These are phyloP conservation scores for Mycosarcoma mackinlayi DNA, from an alignment of 1,284 basidiomycete genomes.

Conservation along the genomic window DNA sequence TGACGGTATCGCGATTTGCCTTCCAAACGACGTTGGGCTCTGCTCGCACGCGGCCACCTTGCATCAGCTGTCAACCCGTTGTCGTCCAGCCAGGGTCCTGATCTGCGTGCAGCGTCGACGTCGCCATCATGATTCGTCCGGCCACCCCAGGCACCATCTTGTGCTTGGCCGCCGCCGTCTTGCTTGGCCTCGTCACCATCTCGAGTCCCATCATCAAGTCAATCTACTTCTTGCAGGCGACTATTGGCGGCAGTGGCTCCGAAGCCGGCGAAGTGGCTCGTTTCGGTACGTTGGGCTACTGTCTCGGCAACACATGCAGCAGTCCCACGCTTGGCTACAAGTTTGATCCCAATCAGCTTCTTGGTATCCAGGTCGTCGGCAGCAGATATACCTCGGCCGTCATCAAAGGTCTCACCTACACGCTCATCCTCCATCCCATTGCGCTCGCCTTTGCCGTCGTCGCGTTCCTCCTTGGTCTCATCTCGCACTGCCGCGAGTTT, in stretches of 20 bases:
- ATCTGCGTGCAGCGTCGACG: not conserved
- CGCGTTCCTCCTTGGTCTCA: conserved; percentile 54
- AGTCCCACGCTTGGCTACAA: conserved; percentile 52
- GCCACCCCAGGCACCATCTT: conserved; percentile 59
- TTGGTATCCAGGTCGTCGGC: conserved; percentile 45
- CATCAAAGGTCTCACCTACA: conserved; percentile 63
- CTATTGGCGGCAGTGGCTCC: conserved; percentile 41
- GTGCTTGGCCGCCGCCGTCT: conserved; percentile 52
- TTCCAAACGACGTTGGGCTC: no score
- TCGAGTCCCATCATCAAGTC: conserved; percentile 60
- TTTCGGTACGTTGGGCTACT: conserved; percentile 58
- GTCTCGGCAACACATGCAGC: conserved; percentile 49
- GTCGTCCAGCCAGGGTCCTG: not conserved
- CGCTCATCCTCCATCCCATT: conserved; percentile 59
- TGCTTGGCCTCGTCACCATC: conserved; percentile 58
- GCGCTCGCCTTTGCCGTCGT: conserved; percentile 50
- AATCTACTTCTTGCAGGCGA: conserved; percentile 59
- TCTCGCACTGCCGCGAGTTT: conserved; percentile 55
- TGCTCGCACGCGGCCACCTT: no score
- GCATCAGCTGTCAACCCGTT: not conserved
- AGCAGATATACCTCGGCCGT: conserved; percentile 48
- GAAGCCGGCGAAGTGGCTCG: conserved; percentile 36
- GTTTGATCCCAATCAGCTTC: conserved; percentile 61
- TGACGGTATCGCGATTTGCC: conserved; percentile 1
- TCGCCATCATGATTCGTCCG: conserved; percentile 41